phyloP scores from a whole-genome alignment of 108 stramenopile genomes.

The Fragilaria crotonensis region DNA sequence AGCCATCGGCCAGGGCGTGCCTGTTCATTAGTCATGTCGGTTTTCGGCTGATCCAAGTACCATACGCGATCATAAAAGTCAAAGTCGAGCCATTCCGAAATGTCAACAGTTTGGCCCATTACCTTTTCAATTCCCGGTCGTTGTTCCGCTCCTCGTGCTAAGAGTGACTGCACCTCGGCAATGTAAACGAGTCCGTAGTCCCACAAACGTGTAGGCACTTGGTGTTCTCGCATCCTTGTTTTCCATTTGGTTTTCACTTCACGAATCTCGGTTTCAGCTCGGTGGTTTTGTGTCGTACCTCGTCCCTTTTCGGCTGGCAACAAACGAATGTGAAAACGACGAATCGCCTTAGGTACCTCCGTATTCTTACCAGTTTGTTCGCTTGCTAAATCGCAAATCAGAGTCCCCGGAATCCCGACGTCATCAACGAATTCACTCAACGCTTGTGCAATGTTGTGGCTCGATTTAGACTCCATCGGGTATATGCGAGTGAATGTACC shows the following conservation, averaged over 20 bases:
- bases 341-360: conserved; percentile 1
- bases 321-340: too few species aligned
- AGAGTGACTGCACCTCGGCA: neutral
- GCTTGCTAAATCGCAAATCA: too few species aligned
- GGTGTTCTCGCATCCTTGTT: neutral
- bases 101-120: conserved; percentile 31
- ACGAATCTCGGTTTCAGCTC: conserved; percentile 13
- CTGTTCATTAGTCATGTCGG: neutral
- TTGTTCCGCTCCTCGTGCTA: neutral
- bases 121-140: conserved; percentile 9
- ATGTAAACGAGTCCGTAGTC: conserved; percentile 1
- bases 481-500: too few species aligned
- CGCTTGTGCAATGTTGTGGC: too few species aligned
- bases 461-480: too few species aligned
- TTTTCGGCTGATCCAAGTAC: conserved; percentile 13
- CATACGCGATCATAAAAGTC: conserved; percentile 29
- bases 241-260: conserved; percentile 11
- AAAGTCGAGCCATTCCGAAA: conserved; percentile 35
- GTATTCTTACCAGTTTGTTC: too few species aligned
- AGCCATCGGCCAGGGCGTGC: conserved; percentile 19
- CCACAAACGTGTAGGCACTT: neutral
- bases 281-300: too few species aligned
- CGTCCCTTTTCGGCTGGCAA: too few species aligned
- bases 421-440: neutral
- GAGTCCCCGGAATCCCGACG: too few species aligned